A percentile compares a stretch with the other conserved stretches of the same genome.
Conservation (phyloP, 306 rosid species). For the Vachellia collinsii region DNA sequence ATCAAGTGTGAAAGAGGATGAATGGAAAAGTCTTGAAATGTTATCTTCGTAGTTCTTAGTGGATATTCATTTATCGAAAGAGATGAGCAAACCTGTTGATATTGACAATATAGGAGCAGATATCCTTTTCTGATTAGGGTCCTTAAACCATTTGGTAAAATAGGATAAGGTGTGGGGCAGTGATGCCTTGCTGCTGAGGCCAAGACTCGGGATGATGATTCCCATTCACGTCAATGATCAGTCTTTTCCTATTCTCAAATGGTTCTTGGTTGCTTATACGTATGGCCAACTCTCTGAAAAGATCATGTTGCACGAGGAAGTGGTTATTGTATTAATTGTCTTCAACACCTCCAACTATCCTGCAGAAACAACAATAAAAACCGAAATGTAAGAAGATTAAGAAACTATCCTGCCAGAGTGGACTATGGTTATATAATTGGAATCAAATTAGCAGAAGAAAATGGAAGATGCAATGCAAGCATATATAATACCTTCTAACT, state of each 20-base stretch:
- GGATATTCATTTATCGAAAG: too few relatives aligned
- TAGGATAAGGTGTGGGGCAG: too few relatives aligned
- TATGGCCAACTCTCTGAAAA: background rate
- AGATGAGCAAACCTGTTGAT: too few relatives aligned
- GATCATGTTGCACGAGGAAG: background rate
- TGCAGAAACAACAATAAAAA: background rate
- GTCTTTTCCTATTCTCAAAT: background rate
- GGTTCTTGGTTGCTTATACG: background rate
- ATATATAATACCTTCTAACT: conserved; percentile 7
- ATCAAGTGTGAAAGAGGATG: too few relatives aligned
- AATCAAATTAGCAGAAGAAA: background rate
- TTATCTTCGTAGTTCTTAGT: too few relatives aligned
- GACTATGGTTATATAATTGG: background rate
- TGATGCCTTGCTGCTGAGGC: background rate
- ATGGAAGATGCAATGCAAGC: background rate
- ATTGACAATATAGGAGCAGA: too few relatives aligned
- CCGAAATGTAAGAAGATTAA: background rate
- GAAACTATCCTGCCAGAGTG: background rate
- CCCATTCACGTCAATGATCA: background rate
- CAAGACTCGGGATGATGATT: background rate
- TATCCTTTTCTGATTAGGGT: too few relatives aligned
- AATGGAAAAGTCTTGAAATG: too few relatives aligned
- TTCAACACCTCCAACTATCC: background rate
- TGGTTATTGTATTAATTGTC: background rate
- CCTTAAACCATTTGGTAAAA: too few relatives aligned